Base-by-base conservation (phyloP, 148 eudicot genomes). In the Hydrangea macrophylla region DNA sequence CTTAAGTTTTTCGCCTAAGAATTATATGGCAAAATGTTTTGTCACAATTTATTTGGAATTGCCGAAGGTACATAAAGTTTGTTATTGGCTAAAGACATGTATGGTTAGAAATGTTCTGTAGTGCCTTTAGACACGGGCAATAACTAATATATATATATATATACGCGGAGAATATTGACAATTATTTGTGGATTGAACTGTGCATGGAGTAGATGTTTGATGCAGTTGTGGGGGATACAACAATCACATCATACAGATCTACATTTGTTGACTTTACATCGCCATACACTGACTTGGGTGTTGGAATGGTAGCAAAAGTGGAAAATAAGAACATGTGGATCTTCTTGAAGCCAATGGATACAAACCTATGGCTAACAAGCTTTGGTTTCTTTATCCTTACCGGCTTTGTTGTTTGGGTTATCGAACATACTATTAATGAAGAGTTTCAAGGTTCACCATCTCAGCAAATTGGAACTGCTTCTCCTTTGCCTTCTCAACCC, bases 201-300 rank as follows among this genome's bases (percentile, higher is more conserved):
- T 31, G 44, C 13, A 40, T 56, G 23, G 50, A n/a, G 20, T 53
- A 76, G 75, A 59, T 40, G 1, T 60, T 7, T 54, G 81, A 78
- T 65, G 81, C 54, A 37, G 68, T 42, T 0, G 51, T 78, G 8
- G 81, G 81, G 24, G 81, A 78, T 32, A 27, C 70, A 24, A 73
- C 78, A 9, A 78, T 78, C 20, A 55, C 56, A 13, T 20, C 74
- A 40, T 70, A 78, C 24, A 64, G 81, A 71, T 69, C 75, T 18
- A 9, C 11, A 17, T 73, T 58, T 55, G 81, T 70, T 12, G 81
- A 78, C 53, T 78, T 78, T 33, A 73, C 81, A 45, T 18, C 53
- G n/a, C 60, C 81, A 15, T 78, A 9, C 61, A 50, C 75, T 0
- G 78, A 73, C 18, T 2, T 72, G 30, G 81, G 78, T 3, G 17